These are phyloP conservation scores for Purshia tridentata DNA, from an alignment of 306 rosid species.

Conservation along the genomic window DNA sequence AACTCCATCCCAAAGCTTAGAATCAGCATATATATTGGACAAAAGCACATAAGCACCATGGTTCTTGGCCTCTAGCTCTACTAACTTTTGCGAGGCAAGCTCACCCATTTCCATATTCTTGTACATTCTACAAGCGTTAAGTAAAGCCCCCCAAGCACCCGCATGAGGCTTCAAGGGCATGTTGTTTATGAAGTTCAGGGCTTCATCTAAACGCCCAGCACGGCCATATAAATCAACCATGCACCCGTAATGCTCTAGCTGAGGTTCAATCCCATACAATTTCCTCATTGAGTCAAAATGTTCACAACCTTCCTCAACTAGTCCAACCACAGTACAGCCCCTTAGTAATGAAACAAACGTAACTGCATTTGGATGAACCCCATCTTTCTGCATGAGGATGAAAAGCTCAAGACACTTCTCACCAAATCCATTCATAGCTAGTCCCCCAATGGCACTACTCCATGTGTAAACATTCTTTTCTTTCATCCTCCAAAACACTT, in stretches of 20 bases:
- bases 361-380: constrained; percentile 46
- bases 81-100: constrained; percentile 44
- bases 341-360: constrained; percentile 47
- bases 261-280: constrained; percentile 47
- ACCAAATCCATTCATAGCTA: constrained; percentile 64
- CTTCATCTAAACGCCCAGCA: constrained; percentile 56
- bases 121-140: constrained; percentile 55
- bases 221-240: constrained; percentile 64
- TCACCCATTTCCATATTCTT: constrained; percentile 48
- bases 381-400: constrained; percentile 43
- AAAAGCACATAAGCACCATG: constrained; percentile 56
- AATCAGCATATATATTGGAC: constrained; percentile 63
- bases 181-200: constrained; percentile 46
- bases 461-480: constrained; percentile 63
- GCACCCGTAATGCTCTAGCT: constrained; percentile 60
- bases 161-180: constrained; percentile 66
- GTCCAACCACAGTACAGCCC: constrained; percentile 62
- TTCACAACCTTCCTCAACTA: constrained; percentile 48
- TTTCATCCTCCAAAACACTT: constrained; percentile 52
- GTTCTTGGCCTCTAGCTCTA: constrained; percentile 52
- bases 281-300: constrained; percentile 54
- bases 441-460: constrained; percentile 60
- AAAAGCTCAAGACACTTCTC: constrained; percentile 48
- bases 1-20: constrained; percentile 49
- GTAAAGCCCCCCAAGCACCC: constrained; percentile 70